Evolutionary conservation across 2,329 filamentous ascomycete genomes (phyloP).

Genomic region (Alternaria consortialis): DNA sequence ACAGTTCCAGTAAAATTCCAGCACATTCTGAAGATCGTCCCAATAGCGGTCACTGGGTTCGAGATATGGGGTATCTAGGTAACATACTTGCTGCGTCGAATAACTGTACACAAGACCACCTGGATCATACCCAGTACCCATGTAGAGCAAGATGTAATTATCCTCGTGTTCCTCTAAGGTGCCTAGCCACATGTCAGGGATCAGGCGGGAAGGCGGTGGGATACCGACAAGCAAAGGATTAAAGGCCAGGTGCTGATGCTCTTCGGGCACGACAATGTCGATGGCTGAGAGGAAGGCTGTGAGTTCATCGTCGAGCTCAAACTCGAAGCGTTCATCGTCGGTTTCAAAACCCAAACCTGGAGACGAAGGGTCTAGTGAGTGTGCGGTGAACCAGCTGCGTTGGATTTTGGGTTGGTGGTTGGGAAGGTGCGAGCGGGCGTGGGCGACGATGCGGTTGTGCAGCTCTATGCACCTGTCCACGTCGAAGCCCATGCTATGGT

Average conservation of each 20-base stretch:
- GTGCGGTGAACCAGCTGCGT: background rate
- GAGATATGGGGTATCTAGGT: background rate
- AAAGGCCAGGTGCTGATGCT: background rate
- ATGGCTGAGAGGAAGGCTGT: background rate
- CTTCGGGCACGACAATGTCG: background rate
- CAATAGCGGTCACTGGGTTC: background rate
- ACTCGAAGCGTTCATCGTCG: background rate
- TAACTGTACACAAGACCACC: background rate
- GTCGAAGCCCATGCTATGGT: background rate
- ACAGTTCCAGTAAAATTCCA: background rate
- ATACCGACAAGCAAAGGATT: background rate
- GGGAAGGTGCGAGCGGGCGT: conserved; percentile 1
- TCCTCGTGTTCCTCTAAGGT: background rate
- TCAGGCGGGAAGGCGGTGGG: background rate
- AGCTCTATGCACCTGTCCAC: background rate
- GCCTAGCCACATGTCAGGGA: background rate
- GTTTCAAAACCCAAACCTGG: background rate
- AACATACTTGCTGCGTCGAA: background rate
- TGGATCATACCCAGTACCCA: background rate
- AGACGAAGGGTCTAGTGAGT: background rate
- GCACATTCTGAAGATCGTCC: background rate
- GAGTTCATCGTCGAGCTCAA: background rate
- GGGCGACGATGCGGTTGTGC: background rate
- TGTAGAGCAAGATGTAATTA: background rate
- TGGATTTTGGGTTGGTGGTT: background rate